Percentiles rank a stretch among this genome's conserved stretches.
Conservation (phyloP, 371 early-diverging fungal species). For the Syncephalastrum contaminatum region DNA sequence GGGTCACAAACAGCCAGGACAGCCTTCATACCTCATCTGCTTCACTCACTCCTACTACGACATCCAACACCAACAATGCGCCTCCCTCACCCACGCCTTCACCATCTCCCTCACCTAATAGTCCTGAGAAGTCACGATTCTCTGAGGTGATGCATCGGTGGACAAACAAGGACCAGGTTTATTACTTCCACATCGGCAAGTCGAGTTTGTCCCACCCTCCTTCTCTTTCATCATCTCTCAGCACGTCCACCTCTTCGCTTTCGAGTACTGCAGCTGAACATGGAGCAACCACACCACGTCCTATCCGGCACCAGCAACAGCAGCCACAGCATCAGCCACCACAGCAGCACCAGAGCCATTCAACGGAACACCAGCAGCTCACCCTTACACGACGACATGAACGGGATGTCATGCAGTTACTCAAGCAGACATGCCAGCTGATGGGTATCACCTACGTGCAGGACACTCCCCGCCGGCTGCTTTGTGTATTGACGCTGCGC, state of each 20-base stretch:
- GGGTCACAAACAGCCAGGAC: conserved; percentile 5
- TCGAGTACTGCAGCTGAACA: conserved; percentile 11
- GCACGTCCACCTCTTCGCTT: conserved; percentile 22
- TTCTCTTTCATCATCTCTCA: conserved; percentile 28
- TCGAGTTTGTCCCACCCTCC: conserved; percentile 19
- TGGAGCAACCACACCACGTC: background rate
- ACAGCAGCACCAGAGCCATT: background rate
- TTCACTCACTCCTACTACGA: background rate
- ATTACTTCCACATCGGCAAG: conserved; percentile 28
- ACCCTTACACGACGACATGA: background rate
- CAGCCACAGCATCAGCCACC: background rate
- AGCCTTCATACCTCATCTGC: no score
- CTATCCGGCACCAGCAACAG: background rate
- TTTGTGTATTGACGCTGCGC: conserved; percentile 38
- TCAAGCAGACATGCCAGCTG: conserved; percentile 36
- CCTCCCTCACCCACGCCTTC: no score
- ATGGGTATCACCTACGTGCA: conserved; percentile 44
- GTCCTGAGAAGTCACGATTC: conserved; percentile 7
- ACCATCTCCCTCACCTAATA: background rate
- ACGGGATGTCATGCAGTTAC: conserved; percentile 28
- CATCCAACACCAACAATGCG: conserved; percentile 3
- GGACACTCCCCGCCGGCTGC: conserved; percentile 18
- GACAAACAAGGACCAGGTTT: conserved; percentile 32
- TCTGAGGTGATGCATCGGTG: conserved; percentile 32
- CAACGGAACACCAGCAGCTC: conserved; percentile 7